These are phyloP conservation scores for Pichia phayaonensis DNA, from an alignment of 805 yeast genomes.

Conservation along the genomic window DNA sequence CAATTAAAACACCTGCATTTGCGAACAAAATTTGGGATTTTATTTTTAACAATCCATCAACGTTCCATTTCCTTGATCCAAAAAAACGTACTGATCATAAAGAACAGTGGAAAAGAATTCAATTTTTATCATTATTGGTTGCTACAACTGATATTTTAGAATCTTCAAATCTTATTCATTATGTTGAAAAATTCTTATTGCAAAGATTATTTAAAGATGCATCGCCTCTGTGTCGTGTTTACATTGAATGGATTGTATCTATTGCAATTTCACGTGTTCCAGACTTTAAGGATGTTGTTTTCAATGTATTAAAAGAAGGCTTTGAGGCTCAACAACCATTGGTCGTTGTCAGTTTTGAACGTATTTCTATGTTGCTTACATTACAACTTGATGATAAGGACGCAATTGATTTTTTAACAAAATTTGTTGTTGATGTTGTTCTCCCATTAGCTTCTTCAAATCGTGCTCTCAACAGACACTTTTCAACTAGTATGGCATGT, in stretches of 20 bases:
- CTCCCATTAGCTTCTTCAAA: slow-evolving; percentile 75
- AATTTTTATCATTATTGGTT: slow-evolving; percentile 46
- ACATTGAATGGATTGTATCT: slow-evolving; percentile 73
- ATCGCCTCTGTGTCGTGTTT: slow-evolving; percentile 68
- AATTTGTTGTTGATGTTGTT: slow-evolving; percentile 39
- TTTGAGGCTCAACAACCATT: slow-evolving; percentile 39
- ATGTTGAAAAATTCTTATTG: slow-evolving; percentile 25
- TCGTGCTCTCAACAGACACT: slow-evolving; percentile 77
- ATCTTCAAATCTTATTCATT: slow-evolving; percentile 15
- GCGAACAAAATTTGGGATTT: slow-evolving; percentile 28
- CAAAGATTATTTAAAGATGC: slow-evolving; percentile 50
- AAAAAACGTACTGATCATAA: slow-evolving; percentile 53
- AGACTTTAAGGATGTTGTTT: slow-evolving; percentile 14
- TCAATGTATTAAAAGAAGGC: slow-evolving; percentile 23
- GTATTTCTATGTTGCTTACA: slow-evolving; percentile 50
- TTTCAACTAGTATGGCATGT: slow-evolving; percentile 66
- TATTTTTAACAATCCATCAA: slow-evolving; percentile 31
- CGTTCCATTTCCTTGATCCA: slow-evolving; percentile 41
- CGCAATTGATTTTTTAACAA: slow-evolving; percentile 28
- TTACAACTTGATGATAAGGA: slow-evolving; percentile 32
- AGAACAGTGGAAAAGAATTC: slow-evolving; percentile 62
- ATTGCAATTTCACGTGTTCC: slow-evolving; percentile 32
- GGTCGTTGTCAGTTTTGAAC: slow-evolving; percentile 53
- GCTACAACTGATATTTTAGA: slow-evolving; percentile 33
- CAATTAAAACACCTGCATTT: slow-evolving; percentile 25